A percentile compares a stretch with the other conserved stretches of the same genome.
Conservation (phyloP, 768 basidiomycete species). For the Heimioporus sp. region DNA sequence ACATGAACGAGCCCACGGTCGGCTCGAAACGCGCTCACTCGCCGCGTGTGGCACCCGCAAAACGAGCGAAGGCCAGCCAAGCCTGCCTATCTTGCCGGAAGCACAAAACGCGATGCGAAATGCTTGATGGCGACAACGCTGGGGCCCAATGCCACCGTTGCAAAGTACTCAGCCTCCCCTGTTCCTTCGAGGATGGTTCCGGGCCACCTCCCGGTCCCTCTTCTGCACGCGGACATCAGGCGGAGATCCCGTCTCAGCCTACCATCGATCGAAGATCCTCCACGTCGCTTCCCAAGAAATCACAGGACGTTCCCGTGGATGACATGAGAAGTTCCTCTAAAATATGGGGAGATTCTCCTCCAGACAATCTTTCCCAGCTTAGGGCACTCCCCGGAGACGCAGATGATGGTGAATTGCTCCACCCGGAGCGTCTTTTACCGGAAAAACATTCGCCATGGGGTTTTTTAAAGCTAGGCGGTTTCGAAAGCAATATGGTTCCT, state of each 20-base stretch:
- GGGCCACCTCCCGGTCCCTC: slow-evolving; percentile 13
- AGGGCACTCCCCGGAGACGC: slow-evolving; percentile 14
- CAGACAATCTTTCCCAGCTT: slow-evolving; percentile 17
- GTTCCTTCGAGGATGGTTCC: slow-evolving; percentile 42
- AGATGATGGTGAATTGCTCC: slow-evolving; percentile 31
- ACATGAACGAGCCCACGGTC: slow-evolving; percentile 18
- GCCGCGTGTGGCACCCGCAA: slow-evolving; percentile 30
- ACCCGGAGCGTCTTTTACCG: slow-evolving; percentile 37
- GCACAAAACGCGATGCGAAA: slow-evolving; percentile 50
- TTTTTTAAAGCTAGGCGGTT: slow-evolving; percentile 35
- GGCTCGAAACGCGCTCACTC: slow-evolving; percentile 32
- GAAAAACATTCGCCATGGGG: slow-evolving; percentile 38
- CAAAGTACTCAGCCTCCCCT: slow-evolving; percentile 44
- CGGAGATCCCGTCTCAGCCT: slow-evolving; percentile 20
- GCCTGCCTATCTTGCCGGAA: slow-evolving; percentile 47
- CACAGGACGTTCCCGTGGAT: slow-evolving; percentile 20
- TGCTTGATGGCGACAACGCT: slow-evolving; percentile 40
- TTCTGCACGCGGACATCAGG: slow-evolving; percentile 17
- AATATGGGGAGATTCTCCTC: slow-evolving; percentile 17
- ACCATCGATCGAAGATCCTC: slow-evolving; percentile 26
- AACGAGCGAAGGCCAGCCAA: slow-evolving; percentile 43
- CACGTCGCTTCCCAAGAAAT: slow-evolving; percentile 16
- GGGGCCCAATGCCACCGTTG: slow-evolving; percentile 47
- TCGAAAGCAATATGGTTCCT: slow-evolving; percentile 45
- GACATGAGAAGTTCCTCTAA: slow-evolving; percentile 19